Evolutionary conservation across 192 early-diverging fungal species (phyloP).

Genomic region (Coemansia sp.): DNA sequence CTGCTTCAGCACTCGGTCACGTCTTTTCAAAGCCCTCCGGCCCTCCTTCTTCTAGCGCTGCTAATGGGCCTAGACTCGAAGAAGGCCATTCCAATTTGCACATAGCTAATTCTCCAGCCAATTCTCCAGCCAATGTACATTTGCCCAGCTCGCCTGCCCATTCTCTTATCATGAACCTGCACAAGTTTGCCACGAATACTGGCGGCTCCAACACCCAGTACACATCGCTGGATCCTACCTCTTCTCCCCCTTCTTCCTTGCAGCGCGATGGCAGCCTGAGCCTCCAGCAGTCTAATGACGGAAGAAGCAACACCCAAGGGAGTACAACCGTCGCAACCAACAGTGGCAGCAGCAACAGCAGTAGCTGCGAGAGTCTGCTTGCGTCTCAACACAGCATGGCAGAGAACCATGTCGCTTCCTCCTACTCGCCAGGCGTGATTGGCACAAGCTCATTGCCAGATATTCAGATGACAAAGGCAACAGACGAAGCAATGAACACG

Average conservation of each 20-base stretch:
- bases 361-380: constrained; percentile 15
- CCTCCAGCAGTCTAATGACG: neutral
- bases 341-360: neutral
- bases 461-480: constrained; percentile 10
- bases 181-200: constrained; percentile 15
- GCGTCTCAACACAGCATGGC: constrained; percentile 5
- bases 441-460: neutral
- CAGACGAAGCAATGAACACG: constrained; percentile 36
- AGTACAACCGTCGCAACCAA: neutral
- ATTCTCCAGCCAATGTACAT: constrained; percentile 10
- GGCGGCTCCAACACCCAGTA: neutral
- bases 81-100: neutral
- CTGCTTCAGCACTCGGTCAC: constrained; percentile 13
- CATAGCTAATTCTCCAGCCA: constrained; percentile 12
- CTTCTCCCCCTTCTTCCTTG: neutral
- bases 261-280: neutral
- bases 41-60: no score
- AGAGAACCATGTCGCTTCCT: no score
- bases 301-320: neutral
- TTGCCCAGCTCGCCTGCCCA: neutral
- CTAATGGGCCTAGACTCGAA: neutral
- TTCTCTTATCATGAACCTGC: constrained; percentile 30
- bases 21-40: neutral
- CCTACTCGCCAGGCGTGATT: no score
- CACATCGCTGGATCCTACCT: neutral